Evolutionary conservation across 2,329 filamentous ascomycete species (phyloP), one percentile per base, ranked within the genome.

Genomic region (Colletotrichum coccodes): DNA sequence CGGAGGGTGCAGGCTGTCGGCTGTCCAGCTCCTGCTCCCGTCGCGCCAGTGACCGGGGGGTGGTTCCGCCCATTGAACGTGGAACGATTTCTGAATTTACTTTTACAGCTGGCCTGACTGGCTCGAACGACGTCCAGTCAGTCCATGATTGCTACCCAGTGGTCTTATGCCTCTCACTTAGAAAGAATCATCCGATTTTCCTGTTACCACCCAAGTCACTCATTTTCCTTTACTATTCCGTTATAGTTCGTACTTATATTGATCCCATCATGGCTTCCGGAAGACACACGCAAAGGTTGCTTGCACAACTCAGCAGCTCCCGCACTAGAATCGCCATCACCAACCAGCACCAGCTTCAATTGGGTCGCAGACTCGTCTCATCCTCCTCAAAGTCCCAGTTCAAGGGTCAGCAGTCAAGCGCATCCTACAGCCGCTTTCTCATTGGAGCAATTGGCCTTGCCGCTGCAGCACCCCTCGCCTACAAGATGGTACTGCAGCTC

Each of bases 401-500:
- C 60, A 68, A 59, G 54, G 60, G 58, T 40, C 63, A 67, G 14
- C 58, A 62, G 49, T 53, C 64, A 14, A 36, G 61, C 34, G 56
- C 70, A n/a, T 36, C 57, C 32, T 54, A 34, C 46, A 71, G 54
- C 50, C 62, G 61, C 44, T 42, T 64, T 52, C 42, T 72, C 6
- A 66, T 80, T 72, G 78, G 79, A 56, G 81, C 79, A 42, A 77
- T 78, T 57, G 84, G 85, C 67, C 73, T 90, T 60, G 84, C 86
- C 68, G 82, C 89, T 71, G 81, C 85, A 50, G 82, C 84, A 30
- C 82, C 86, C 8, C 72, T 91, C 46, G 80, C 86, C 53, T 90
- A 90, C 80, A 87, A 86, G 65, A 87, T 90, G 84, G 89, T 90
- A 81, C 70, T 79, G 65, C 64, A 28, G 34, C 30, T n/a, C 58